Conservation (phyloP, 2,329 filamentous ascomycete genomes). For the Monilinia aucupariae region DNA sequence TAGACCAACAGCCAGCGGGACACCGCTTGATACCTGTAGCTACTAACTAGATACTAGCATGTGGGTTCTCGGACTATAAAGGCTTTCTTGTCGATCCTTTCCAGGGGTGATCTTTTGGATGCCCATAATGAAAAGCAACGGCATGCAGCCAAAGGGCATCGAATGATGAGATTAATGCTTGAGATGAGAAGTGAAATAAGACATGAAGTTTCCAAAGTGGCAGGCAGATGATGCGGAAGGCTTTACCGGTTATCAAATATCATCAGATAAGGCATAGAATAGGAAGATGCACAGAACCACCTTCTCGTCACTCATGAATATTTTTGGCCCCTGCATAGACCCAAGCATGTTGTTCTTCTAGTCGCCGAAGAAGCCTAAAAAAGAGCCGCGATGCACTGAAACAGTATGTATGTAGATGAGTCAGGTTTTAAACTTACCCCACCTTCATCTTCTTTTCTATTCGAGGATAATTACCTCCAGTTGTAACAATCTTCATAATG, state of each 20-base stretch:
- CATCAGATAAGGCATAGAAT: background rate
- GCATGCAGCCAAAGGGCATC: background rate
- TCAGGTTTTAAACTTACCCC: background rate
- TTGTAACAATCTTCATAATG: background rate
- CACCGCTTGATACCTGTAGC: background rate
- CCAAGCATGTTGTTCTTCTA: background rate
- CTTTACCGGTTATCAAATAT: background rate
- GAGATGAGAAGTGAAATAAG: background rate
- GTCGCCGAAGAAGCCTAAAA: background rate
- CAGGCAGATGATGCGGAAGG: background rate
- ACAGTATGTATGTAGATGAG: background rate
- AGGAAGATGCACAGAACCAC: background rate
- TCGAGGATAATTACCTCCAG: background rate
- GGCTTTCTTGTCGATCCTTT: background rate
- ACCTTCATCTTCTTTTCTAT: background rate
- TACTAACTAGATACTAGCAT: no score
- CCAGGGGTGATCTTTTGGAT: background rate
- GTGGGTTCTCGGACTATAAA: no score
- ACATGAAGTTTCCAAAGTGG: background rate
- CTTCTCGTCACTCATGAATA: background rate
- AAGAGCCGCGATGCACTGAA: background rate
- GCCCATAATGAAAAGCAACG: background rate
- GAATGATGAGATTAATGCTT: background rate
- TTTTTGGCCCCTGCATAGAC: background rate
- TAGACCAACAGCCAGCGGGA: background rate